Percentiles rank a stretch among this genome's conserved stretches.
phyloP scores from a whole-genome alignment of 2,329 filamentous ascomycete genomes.

The Chrysosporium keratinophilum region DNA sequence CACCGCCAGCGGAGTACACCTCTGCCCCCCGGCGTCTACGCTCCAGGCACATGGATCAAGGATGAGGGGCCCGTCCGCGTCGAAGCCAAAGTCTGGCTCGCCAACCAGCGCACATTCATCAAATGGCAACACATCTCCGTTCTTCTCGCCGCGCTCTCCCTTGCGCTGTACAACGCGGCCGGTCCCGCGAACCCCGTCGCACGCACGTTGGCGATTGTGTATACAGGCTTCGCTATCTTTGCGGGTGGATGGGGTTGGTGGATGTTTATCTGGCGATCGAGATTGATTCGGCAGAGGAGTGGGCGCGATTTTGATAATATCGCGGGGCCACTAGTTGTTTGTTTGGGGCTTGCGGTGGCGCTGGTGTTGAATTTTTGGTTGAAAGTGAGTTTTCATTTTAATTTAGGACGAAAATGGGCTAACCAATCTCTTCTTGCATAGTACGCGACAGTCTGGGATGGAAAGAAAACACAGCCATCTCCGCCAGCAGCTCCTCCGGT shows the following conservation, averaged over 20 bases:
- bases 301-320: slow-evolving; percentile 90
- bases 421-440: background rate
- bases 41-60: slow-evolving; percentile 84
- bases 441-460: slow-evolving; percentile 11
- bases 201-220: slow-evolving; percentile 67
- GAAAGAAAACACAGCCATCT: background rate
- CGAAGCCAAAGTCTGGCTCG: slow-evolving; percentile 96
- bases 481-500: background rate
- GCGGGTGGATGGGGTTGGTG: slow-evolving; percentile 78
- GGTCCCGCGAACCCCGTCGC: slow-evolving; percentile 64
- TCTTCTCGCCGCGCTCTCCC: slow-evolving; percentile 69
- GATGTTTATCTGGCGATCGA: slow-evolving; percentile 64
- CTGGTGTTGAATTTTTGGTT: slow-evolving; percentile 81
- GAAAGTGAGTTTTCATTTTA: slow-evolving; percentile 40
- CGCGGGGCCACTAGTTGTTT: slow-evolving; percentile 73
- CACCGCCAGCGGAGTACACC: slow-evolving; percentile 35
- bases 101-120: slow-evolving; percentile 94
- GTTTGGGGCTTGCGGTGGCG: slow-evolving; percentile 64
- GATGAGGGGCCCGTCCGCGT: slow-evolving; percentile 84
- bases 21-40: slow-evolving; percentile 76
- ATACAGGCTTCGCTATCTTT: slow-evolving; percentile 71
- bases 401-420: background rate
- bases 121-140: slow-evolving; percentile 97
- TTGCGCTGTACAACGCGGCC: slow-evolving; percentile 82
- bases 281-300: slow-evolving; percentile 73